Evolutionary conservation across 768 basidiomycete genomes (phyloP), one percentile per base, ranked within the genome.

Genomic region (Cubamyces lactineus): DNA sequence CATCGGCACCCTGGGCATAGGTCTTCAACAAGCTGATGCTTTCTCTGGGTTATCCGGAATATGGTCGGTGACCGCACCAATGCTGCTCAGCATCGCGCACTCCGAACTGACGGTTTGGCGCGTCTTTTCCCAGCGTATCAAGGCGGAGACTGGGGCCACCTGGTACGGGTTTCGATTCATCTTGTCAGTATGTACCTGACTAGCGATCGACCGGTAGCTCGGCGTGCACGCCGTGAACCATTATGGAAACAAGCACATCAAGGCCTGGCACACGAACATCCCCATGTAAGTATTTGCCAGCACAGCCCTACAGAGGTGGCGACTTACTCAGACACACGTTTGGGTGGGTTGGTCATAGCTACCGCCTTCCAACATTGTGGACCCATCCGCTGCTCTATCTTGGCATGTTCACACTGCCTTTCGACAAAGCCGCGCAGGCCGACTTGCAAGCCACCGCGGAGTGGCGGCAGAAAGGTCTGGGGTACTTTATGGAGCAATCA

Each of bases 101-200:
- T 7, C 23, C 45, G 49, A 19, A 1, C 28, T 53, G 26, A 40
- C 5, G 9, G 4, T 7, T 28, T 28, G 28, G 7, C 28, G 3
- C 11, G 16, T 1, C 45, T 16, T 16, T 52, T 1, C 28, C 4
- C 28, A 79, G 79, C 79, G 0, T 77, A 77, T 0, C 80, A 82
- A 70, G 82, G 79, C 38, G 81, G 82, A 9, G 81, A 83, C 64
- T 82, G 77, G 80, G 81, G 82, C 12, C 69, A 66, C 23, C 24
- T 67, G 7, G 80, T 82, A 59, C 42, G 70, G 55, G 9, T 26
- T 16, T 28, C 0, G 19, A 43, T 28, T 34, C 23, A 13, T 17
- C 16, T 21, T n/a, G 6, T 43, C 21, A 12, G 4, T 26, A 21
- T 8, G 15, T 13, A 5, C 41, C 26, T 19, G 17, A 48, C 5